Base-by-base conservation (phyloP, 2,329 filamentous ascomycete species). In the Trichoderma sp. region DNA sequence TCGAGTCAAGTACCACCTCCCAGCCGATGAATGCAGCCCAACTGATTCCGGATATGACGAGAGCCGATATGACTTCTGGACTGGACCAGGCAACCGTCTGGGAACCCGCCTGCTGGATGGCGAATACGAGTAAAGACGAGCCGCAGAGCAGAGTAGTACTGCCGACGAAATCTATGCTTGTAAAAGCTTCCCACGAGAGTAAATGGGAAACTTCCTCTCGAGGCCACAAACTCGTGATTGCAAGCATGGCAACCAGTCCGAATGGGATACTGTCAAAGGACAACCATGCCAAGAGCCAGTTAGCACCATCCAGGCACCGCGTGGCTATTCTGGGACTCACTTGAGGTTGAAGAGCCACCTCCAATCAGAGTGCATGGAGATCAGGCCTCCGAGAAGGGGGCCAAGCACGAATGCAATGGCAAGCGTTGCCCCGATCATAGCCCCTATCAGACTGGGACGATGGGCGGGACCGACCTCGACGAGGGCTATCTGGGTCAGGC, bases 341-440 rank as follows among this genome's bases (percentile, higher is more conserved):
- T 88, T 88, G 72, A 88, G 82, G 72, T 84, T 83, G 72, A 88
- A 88, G 45, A 88, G 79, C 78, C 84, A 86, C 58, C 82, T 78
- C 86, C 86, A 88, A 50, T 78, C 79, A 19, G 80, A 79, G 2
- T 79, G 74, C n/a, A 82, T 78, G 1, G 83, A 81, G 24, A 88
- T 82, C 3, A 80, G 75, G 2, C 85, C 86, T 5, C 85, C 86
- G 3, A 88, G 74, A 2, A 88, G 73, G 1, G 86, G 85, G 0
- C 86, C 86, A 1, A 88, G 76, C 3, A 88, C 80, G 68, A 86
- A 86, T 0, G 85, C 83, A 14, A 85, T 74, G 1, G 84, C 83
- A 5, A 87, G 79, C 2, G 84, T 86, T 41, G 82, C 77, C 7
- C 84, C 85, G 15, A 87, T 78, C 69, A 85, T 76, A 28, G 82